Conservation (phyloP, 116 monocot species). For the Posidonia oceanica region DNA sequence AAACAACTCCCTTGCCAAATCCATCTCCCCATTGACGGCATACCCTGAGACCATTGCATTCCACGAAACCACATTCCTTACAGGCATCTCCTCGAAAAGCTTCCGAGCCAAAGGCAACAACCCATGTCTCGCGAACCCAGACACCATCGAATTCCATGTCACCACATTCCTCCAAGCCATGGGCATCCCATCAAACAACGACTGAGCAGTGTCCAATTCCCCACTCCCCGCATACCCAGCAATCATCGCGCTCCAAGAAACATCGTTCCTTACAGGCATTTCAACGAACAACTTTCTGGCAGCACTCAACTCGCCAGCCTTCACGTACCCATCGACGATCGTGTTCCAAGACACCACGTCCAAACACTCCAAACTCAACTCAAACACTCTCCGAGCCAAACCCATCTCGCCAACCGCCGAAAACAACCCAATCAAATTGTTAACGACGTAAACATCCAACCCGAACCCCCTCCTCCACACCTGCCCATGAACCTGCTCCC, state of each 20-base stretch:
- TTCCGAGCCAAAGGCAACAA: constrained; percentile 16
- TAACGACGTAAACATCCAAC: constrained; percentile 34
- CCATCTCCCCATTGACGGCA: constrained; percentile 23
- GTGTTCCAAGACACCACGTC: constrained; percentile 77
- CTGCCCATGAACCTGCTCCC: constrained; percentile 30
- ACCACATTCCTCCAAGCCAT: constrained; percentile 18
- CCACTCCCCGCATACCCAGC: constrained; percentile 31
- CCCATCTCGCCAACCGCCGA: constrained; percentile 28
- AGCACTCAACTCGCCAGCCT: constrained; percentile 17
- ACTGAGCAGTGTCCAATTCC: constrained; percentile 38
- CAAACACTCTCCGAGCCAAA: constrained; percentile 39
- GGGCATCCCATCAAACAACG: constrained; percentile 28
- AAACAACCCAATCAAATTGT: constrained; percentile 48
- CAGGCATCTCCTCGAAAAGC: constrained; percentile 33
- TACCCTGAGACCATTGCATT: constrained; percentile 40
- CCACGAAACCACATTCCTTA: constrained; percentile 24
- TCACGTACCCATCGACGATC: constrained; percentile 56
- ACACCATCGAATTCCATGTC: constrained; percentile 34
- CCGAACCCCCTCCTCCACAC: constrained; percentile 29
- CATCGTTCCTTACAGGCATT: constrained; percentile 60
- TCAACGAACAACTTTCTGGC: constrained; percentile 55
- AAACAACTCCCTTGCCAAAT: constrained; percentile 21
- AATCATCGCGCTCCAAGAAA: constrained; percentile 62
- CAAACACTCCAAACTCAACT: constrained; percentile 5
- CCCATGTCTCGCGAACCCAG: constrained; percentile 25